Evolutionary conservation across 108 stramenopile species (phyloP), one percentile per base, ranked within the genome.

Genomic region (Chaetoceros muelleri): DNA sequence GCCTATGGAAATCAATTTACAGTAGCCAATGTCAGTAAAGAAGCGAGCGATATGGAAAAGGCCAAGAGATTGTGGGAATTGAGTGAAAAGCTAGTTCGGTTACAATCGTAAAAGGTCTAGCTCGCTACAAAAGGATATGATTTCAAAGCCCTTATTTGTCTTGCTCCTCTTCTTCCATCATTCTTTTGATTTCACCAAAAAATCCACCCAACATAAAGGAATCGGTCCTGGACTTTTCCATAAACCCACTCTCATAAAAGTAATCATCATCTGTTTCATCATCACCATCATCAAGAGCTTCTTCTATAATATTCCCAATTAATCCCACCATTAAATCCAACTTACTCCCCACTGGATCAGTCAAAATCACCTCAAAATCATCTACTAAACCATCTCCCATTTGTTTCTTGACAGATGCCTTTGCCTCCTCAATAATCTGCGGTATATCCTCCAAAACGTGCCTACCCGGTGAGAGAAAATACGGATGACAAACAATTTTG

Each of bases 401-500:
- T 40, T 40, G 5, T 13, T 40, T 13, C 34, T 40, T 40, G 8
- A 40, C 13, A 13, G 5, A 40, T 40, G 13, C 13, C 22, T 76
- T 75, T 30, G 93, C 95, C 26, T 79, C 79, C 3, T 65, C 57
- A 20, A 96, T 66, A 31, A 96, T 73, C 21, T 66, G 46, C 7
- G 95, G 95, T 52, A 96, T 91, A 64, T 96, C 95, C 31, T 83
- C 66, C 24, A 66, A 69, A 10, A 89, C 89, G 61, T 94, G 95
- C 17, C 88, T 72, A 13, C 95, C 95, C 0, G 89, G 79, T 52
- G 81, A 80, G 3, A 96, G 58, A 65, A 96, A 96, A 62, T 81
- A 96, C 2, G 95, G 95, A 63, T 94, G 93, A 47, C 88, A 90
- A 19, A 96, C 52, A 28, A 90, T 79, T 67, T 84, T 68, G 44